phyloP scores from a whole-genome alignment of 257 asterid genomes.

The Jaltomata sinuosa region DNA sequence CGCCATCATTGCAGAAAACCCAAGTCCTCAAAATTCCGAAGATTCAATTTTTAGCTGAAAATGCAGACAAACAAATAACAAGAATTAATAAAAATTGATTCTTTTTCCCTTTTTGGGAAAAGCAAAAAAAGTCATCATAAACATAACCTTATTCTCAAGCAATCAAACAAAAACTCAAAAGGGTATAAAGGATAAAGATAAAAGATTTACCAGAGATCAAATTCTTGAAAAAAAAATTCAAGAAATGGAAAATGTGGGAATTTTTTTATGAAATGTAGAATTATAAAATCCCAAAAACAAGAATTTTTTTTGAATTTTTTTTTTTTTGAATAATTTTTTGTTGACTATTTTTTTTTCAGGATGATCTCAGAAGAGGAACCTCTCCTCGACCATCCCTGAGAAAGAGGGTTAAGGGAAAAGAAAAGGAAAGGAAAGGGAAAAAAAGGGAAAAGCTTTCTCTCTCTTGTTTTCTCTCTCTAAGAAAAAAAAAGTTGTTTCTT shows the following conservation, averaged over 20 bases:
- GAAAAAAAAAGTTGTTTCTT: not conserved
- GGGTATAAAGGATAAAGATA: not conserved
- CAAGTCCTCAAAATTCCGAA: constrained; percentile 16
- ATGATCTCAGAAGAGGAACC: constrained; percentile 84
- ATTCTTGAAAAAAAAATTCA: not conserved
- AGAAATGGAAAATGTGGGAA: not conserved
- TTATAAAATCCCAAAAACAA: not conserved
- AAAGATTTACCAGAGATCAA: not conserved
- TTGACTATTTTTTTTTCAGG: constrained; percentile 54
- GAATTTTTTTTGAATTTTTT: rapidly evolving
- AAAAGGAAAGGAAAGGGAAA: constrained; percentile 4
- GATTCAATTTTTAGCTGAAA: constrained; percentile 37
- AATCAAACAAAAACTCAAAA: constrained; percentile 6
- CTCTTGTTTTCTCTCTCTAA: constrained; percentile 43
- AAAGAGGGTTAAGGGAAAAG: constrained; percentile 48
- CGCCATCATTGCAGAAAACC: constrained; percentile 29
- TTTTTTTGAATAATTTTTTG: constrained; percentile 6
- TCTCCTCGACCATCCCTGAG: constrained; percentile 82
- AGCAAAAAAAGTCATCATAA: constrained; percentile 6
- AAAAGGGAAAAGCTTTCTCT: constrained; percentile 18
- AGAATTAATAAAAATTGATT: constrained; percentile 6
- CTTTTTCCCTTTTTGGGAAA: constrained; percentile 2
- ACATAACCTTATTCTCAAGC: constrained; percentile 25
- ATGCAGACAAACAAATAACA: not conserved
- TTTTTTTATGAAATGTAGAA: not conserved